Evolutionary conservation across 805 yeast species (phyloP).

Genomic region (Hanseniaspora vineae): DNA sequence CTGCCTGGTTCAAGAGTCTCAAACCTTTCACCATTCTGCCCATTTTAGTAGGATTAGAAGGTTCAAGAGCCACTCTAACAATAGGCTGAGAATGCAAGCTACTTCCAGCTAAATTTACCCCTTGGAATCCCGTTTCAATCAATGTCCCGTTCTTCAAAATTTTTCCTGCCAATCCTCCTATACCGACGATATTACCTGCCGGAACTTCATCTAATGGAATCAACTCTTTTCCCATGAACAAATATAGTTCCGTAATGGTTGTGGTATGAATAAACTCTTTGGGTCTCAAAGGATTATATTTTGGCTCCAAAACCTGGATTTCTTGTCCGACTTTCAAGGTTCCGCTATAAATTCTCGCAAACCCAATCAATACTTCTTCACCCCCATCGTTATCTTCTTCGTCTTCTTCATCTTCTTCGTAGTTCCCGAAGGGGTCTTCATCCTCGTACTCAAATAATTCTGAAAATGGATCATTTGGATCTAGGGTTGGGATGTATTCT

Average conservation of each 20-base stretch:
- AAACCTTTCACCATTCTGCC: constrained; percentile 67
- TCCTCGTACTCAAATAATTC: constrained; percentile 37
- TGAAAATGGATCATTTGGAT: constrained; percentile 26
- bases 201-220: constrained; percentile 70
- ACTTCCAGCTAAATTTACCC: constrained; percentile 68
- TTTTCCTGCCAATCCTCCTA: constrained; percentile 77
- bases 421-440: constrained; percentile 37
- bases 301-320: constrained; percentile 72
- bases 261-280: constrained; percentile 43
- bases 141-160: constrained; percentile 81
- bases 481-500: constrained; percentile 19
- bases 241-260: constrained; percentile 53
- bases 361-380: constrained; percentile 68
- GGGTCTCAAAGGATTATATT: constrained; percentile 58
- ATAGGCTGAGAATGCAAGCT: constrained; percentile 76
- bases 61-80: constrained; percentile 91
- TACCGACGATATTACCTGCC: constrained; percentile 91
- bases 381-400: constrained; percentile 28
- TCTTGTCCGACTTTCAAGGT: constrained; percentile 62
- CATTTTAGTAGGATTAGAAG: constrained; percentile 73
- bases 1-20: constrained; percentile 69
- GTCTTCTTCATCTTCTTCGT: constrained; percentile 28
- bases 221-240: constrained; percentile 88
- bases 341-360: constrained; percentile 84
- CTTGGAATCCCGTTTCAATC: constrained; percentile 41